phyloP scores from a whole-genome alignment of 179 eudicot species.

The Spinacia oleracea region DNA sequence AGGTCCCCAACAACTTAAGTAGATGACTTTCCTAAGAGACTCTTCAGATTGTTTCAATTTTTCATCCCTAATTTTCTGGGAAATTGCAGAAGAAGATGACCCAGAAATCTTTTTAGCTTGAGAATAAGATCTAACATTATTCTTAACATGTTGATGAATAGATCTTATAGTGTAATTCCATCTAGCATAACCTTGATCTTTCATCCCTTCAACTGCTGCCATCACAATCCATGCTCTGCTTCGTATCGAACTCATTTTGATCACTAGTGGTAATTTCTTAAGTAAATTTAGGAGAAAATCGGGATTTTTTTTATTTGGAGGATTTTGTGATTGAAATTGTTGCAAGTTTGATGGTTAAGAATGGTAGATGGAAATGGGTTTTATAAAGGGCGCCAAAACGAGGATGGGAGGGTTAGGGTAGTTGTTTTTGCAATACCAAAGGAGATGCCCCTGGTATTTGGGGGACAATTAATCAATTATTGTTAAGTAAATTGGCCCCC shows the following conservation, averaged over 20 bases:
- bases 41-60: slow-evolving; percentile 24
- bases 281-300: neutral
- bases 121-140: slow-evolving; percentile 19
- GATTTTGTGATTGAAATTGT: neutral
- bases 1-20: slow-evolving; percentile 29
- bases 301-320: neutral
- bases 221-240: slow-evolving; percentile 23
- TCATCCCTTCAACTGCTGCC: slow-evolving; percentile 20
- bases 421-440: neutral
- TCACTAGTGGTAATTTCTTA: too few species aligned
- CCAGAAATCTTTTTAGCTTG: slow-evolving; percentile 11
- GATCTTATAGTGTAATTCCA: slow-evolving; percentile 26
- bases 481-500: too few species aligned
- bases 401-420: neutral
- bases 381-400: neutral
- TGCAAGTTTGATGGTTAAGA: neutral
- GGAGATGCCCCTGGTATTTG: slow-evolving; percentile 1
- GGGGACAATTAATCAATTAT: neutral
- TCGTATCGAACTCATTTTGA: slow-evolving; percentile 14
- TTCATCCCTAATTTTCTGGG: slow-evolving; percentile 13
- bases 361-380: neutral
- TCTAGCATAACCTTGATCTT: slow-evolving; percentile 29
- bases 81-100: slow-evolving; percentile 1
- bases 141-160: slow-evolving; percentile 18
- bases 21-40: slow-evolving; percentile 32